phyloP scores from a whole-genome alignment of 2,329 filamentous ascomycete genomes.

The Fusarium sp. region DNA sequence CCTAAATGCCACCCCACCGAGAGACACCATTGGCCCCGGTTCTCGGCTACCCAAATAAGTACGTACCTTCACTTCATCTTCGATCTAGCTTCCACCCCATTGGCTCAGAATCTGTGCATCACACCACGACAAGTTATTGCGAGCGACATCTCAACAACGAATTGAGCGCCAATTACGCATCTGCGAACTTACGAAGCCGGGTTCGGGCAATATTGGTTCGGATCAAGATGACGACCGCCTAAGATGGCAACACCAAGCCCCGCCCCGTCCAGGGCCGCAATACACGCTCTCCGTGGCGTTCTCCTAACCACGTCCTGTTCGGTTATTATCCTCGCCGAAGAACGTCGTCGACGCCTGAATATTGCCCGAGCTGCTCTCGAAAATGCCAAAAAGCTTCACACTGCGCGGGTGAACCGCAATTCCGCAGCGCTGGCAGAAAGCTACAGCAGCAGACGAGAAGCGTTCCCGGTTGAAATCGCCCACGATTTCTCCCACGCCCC shows the following conservation, averaged over 20 bases:
- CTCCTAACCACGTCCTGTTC: constrained; percentile 70
- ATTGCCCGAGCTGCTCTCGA: constrained; percentile 64
- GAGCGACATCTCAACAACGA: constrained; percentile 45
- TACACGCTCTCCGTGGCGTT: constrained; percentile 68
- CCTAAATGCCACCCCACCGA: neutral
- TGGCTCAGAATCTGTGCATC: constrained; percentile 35
- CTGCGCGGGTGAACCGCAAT: constrained; percentile 52
- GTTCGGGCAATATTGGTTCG: constrained; percentile 15
- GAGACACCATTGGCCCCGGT: constrained; percentile 3
- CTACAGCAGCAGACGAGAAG: constrained; percentile 43
- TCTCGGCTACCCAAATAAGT: neutral
- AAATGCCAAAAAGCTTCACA: constrained; percentile 66
- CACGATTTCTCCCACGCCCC: constrained; percentile 45
- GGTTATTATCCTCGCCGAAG: constrained; percentile 67
- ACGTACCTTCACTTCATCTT: constrained; percentile 24
- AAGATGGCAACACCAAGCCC: constrained; percentile 62
- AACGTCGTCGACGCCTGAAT: constrained; percentile 68
- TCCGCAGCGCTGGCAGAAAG: constrained; percentile 49
- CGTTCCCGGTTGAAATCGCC: constrained; percentile 43
- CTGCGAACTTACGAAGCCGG: constrained; percentile 8
- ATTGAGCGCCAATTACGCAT: constrained; percentile 34
- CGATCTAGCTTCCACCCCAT: constrained; percentile 12
- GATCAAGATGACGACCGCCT: constrained; percentile 48
- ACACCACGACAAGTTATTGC: constrained; percentile 40
- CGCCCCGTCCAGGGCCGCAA: constrained; percentile 67